A percentile compares a stretch with the other conserved stretches of the same genome.
phyloP scores from a whole-genome alignment of 192 early-diverging fungal species.

The Thamnidium elegans region DNA sequence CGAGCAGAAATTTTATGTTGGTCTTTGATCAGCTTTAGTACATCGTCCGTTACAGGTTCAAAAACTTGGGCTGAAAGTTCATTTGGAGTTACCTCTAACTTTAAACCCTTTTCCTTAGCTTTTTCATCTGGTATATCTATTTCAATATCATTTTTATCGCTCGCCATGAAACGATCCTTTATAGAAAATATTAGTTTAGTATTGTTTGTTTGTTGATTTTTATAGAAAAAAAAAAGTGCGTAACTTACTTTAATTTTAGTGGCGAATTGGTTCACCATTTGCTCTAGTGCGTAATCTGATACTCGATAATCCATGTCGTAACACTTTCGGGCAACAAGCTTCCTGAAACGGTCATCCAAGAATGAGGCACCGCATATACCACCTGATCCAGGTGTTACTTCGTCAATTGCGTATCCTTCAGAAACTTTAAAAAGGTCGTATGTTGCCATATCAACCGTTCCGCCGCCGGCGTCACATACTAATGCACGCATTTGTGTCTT shows the following conservation, averaged over 20 bases:
- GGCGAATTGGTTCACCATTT: constrained; percentile 17
- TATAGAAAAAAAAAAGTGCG: background rate
- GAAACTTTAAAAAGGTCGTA: constrained; percentile 29
- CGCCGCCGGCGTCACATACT: constrained; percentile 47
- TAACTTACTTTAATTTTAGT: background rate
- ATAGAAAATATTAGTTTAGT: too few species aligned
- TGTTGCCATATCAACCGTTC: constrained; percentile 44
- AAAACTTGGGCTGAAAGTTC: constrained; percentile 44
- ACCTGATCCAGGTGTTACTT: constrained; percentile 39
- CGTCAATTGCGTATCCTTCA: constrained; percentile 2
- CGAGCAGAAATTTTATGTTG: constrained; percentile 30
- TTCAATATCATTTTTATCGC: background rate
- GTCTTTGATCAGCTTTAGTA: constrained; percentile 43
- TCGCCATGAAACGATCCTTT: background rate
- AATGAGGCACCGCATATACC: constrained; percentile 44
- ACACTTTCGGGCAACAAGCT: constrained; percentile 24
- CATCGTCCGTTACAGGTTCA: constrained; percentile 45
- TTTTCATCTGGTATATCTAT: constrained; percentile 2
- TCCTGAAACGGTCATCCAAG: constrained; percentile 40
- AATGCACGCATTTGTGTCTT: constrained; percentile 37
- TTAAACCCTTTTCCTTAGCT: background rate
- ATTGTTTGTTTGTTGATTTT: too few species aligned
- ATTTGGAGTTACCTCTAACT: constrained; percentile 27
- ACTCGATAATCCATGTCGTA: background rate
- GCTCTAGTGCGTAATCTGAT: constrained; percentile 9